Evolutionary conservation across 164 flowering plant species (phyloP).

Genomic region (Dillenia turbinata): DNA sequence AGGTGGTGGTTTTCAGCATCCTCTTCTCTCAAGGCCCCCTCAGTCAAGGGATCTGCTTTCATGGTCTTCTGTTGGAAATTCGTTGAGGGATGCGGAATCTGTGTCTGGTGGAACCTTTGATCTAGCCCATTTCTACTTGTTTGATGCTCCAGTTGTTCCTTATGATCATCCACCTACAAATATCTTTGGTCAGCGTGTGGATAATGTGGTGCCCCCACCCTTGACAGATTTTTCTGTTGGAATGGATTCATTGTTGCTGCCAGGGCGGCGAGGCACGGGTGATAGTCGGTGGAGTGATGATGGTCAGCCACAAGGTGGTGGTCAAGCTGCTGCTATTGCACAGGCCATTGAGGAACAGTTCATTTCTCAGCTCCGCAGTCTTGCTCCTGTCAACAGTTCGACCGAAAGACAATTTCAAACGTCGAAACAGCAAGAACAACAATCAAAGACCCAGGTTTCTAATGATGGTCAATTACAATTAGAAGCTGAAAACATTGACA

Average conservation of each 20-base stretch:
- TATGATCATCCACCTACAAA: conserved; percentile 57
- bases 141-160: conserved; percentile 83
- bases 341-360: conserved; percentile 85
- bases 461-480: conserved; percentile 25
- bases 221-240: conserved; percentile 77
- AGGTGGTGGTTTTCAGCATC: conserved; percentile 79
- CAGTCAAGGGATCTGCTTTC: conserved; percentile 56
- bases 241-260: conserved; percentile 60
- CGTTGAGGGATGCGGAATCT: conserved; percentile 61
- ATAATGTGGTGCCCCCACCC: conserved; percentile 63
- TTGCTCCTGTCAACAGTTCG: conserved; percentile 30
- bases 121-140: conserved; percentile 67
- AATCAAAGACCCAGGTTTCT: conserved; percentile 25
- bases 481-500: conserved; percentile 26
- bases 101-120: conserved; percentile 61
- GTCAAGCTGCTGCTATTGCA: conserved; percentile 76
- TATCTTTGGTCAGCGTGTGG: conserved; percentile 61
- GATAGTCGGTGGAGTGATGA: conserved; percentile 97
- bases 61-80: conserved; percentile 58
- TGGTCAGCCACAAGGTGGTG: conserved; percentile 86
- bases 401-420: conserved; percentile 39
- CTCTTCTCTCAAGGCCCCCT: conserved; percentile 76
- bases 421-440: conserved; percentile 35
- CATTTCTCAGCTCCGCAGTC: conserved; percentile 47
- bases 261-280: conserved; percentile 74